Conservation (phyloP, 1,139 yeast genomes). For the Yamadazyma dushanensis region DNA sequence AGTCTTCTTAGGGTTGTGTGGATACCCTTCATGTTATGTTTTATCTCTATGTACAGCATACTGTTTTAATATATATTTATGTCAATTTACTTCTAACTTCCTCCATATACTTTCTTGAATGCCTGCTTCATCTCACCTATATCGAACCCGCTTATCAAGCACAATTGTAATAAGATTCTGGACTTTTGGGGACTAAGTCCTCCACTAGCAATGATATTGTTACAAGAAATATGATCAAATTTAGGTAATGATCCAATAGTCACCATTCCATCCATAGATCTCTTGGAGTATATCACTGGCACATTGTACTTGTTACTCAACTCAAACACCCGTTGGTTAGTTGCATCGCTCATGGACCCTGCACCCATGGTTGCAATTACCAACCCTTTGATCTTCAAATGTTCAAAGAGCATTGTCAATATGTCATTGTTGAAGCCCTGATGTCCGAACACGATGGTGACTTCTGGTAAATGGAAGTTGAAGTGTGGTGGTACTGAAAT, state of each 20-base stretch:
- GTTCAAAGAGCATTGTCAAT: slow-evolving; percentile 43
- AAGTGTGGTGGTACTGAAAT: slow-evolving; percentile 15
- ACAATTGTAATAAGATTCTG: slow-evolving; percentile 59
- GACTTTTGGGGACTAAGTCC: slow-evolving; percentile 69
- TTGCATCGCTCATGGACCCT: slow-evolving; percentile 57
- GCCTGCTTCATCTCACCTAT: slow-evolving; percentile 43
- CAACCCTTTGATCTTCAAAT: slow-evolving; percentile 50
- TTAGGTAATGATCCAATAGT: slow-evolving; percentile 40
- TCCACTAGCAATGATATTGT: slow-evolving; percentile 56
- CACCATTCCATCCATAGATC: slow-evolving; percentile 62
- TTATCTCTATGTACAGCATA: slow-evolving; percentile 8
- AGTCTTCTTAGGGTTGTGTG: no score
- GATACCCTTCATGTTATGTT: no score
- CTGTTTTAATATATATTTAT: slow-evolving; percentile 9
- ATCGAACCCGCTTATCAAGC: slow-evolving; percentile 46
- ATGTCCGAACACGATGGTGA: slow-evolving; percentile 47
- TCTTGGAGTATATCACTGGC: slow-evolving; percentile 63
- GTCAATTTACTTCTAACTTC: slow-evolving; percentile 7
- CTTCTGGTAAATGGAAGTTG: slow-evolving; percentile 31
- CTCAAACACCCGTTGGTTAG: slow-evolving; percentile 42
- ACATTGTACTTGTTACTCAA: slow-evolving; percentile 34
- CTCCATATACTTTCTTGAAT: slow-evolving; percentile 43
- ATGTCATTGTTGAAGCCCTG: slow-evolving; percentile 57
- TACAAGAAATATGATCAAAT: slow-evolving; percentile 16
- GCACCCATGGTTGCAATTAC: slow-evolving; percentile 74